Evolutionary conservation across 148 eudicot species (phyloP).

Genomic region (Vaccinium macrocarpon): DNA sequence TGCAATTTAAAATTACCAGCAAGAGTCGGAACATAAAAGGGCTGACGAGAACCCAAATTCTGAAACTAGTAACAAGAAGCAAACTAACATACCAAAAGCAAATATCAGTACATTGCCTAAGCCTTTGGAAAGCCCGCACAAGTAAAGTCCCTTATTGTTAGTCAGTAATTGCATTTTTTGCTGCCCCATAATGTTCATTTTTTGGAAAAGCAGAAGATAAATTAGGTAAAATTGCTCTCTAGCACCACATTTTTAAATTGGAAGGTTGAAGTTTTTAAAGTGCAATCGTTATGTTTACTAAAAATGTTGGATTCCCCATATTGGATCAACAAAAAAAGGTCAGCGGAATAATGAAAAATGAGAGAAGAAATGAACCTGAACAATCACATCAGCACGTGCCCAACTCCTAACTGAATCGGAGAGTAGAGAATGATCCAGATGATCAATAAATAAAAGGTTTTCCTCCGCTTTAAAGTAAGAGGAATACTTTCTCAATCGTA

Average conservation of each 20-base stretch:
- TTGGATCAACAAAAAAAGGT: neutral
- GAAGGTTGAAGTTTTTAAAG: neutral
- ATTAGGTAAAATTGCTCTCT: neutral
- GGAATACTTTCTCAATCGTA: conserved; percentile 66
- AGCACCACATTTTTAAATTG: neutral
- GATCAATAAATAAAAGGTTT: conserved; percentile 62
- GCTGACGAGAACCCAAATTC: neutral
- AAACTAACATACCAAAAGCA: neutral
- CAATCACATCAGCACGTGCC: conserved; percentile 68
- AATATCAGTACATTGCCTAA: neutral
- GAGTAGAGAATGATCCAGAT: conserved; percentile 79
- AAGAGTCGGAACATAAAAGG: conserved; percentile 6
- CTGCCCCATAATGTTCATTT: neutral
- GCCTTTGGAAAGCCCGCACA: neutral
- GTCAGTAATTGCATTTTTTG: neutral
- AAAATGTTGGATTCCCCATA: neutral
- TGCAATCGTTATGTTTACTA: neutral
- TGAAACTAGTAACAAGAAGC: neutral
- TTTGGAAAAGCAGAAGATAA: neutral
- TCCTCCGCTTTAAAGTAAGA: conserved; percentile 45
- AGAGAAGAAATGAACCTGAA: conserved; percentile 59
- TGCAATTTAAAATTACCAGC: conserved; percentile 13
- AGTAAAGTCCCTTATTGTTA: neutral
- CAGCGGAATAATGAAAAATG: neutral
- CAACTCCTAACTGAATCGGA: conserved; percentile 51